phyloP scores from a whole-genome alignment of 2,329 filamentous ascomycete genomes.

The Pseudopithomyces maydicus region DNA sequence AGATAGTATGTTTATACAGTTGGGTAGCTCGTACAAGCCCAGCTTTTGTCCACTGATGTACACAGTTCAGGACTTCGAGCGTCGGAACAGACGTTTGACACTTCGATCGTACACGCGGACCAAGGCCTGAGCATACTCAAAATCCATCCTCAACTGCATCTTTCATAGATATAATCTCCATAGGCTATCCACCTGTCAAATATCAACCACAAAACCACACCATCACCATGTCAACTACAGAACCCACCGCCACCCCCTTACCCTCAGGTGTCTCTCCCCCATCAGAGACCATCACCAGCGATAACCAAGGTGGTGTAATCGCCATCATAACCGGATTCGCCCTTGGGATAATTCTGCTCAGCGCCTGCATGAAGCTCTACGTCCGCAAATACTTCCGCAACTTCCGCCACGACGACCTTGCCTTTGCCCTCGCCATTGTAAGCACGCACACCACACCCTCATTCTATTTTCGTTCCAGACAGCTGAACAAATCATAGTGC shows the following conservation, averaged over 20 bases:
- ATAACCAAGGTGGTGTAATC: conserved; percentile 17
- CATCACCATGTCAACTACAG: neutral
- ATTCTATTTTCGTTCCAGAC: neutral
- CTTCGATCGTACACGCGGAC: no score
- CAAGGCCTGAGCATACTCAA: no score
- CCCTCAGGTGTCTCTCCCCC: neutral
- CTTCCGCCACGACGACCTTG: conserved; percentile 12
- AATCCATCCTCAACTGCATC: no score
- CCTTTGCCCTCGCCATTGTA: conserved; percentile 11
- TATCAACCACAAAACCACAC: no score
- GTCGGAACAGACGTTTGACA: no score
- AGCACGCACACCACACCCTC: neutral
- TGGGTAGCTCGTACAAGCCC: no score
- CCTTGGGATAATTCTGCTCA: conserved; percentile 14
- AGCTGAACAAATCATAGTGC: neutral
- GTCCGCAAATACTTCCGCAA: neutral
- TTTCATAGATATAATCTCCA: no score
- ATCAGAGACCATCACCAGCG: neutral
- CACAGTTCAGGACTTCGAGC: no score
- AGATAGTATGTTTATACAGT: no score
- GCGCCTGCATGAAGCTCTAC: conserved; percentile 10
- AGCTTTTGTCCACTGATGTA: no score
- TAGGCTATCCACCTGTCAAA: no score
- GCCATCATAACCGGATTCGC: conserved; percentile 20
- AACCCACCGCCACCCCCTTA: neutral